These are phyloP conservation scores for Skeletonema menzelii DNA, from an alignment of 108 stramenopile species.

Conservation along the genomic window DNA sequence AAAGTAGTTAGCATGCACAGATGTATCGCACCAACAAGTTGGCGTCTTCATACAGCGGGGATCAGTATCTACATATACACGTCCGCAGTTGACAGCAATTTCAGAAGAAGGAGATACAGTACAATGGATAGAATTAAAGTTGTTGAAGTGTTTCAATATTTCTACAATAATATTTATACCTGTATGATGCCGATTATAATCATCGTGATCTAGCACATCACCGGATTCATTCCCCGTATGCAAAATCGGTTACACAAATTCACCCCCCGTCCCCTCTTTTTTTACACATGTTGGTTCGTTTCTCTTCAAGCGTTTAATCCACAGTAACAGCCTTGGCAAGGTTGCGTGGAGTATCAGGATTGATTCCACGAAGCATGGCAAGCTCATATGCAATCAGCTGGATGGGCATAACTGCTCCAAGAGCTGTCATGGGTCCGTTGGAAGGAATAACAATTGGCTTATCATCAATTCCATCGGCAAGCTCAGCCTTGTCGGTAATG, in stretches of 20 bases:
- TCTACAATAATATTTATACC: conserved; percentile 14
- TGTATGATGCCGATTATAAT: neutral
- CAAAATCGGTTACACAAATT: neutral
- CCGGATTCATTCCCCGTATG: neutral
- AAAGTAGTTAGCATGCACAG: neutral
- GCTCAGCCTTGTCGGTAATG: conserved; percentile 89
- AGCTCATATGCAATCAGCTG: conserved; percentile 98
- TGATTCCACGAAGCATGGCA: conserved; percentile 92
- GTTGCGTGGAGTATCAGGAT: conserved; percentile 98
- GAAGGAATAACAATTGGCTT: conserved; percentile 93
- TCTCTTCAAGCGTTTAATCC: conserved; percentile 62
- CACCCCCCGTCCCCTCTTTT: neutral
- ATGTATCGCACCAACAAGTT: no score
- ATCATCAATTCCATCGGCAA: conserved; percentile 84
- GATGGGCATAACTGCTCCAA: conserved; percentile 92
- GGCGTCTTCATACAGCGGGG: no score
- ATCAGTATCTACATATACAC: no score
- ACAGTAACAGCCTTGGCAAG: conserved; percentile 99
- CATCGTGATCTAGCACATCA: neutral
- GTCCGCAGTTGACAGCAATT: no score
- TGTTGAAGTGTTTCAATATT: conserved; percentile 2
- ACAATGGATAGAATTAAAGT: no score
- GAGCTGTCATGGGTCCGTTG: conserved; percentile 94
- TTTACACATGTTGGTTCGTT: neutral
- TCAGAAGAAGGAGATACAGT: no score